Base-by-base conservation (phyloP, 768 basidiomycete genomes). In the Inosperma sp. region DNA sequence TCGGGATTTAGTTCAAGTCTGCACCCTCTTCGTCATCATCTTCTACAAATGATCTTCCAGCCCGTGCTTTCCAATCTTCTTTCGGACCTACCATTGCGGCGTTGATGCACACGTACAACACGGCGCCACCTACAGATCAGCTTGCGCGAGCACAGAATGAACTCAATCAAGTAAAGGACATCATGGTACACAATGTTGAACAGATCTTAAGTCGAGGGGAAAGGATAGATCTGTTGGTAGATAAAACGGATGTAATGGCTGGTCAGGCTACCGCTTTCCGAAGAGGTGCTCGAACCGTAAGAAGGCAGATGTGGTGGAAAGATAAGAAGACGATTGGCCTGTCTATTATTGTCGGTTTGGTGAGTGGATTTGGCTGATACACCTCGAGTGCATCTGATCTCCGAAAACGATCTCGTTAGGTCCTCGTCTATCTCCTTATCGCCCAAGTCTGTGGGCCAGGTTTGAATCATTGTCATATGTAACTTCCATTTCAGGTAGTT, bases 131-230 rank as follows among this genome's bases (percentile, higher is more conserved):
- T 30, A 68, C 76, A 7, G 96, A 99, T 65, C 92, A 94, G 55
- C 81, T 98, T 50, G 73, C 85, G 16, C 88, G 91, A 55, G 95
- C 95, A 5, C 93, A 93, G 63, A 79, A 80, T 4, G 93, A 97
- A 66, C 76, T 93, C 34, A 82, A 83, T 53, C 88, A 91, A 58
- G 89, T 96, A 40, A 97, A 96, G 66, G 86, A 93, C 61, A 91
- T 96, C 69, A 95, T 96, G 93, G 94, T 97, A 44, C 90, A 97
- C 68, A 97, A 97, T 65, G 94, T 97, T 56, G 93, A 97, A 70
- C 89, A 93, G 66, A 95, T 98, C 56, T 80, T 99, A 34, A 86
- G 82, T 47, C 78, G 96, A 30, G 96, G 96, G 19, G 96, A 99
- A 68, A 78, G 96, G 47, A 91, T 99, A 58, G 95, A 97, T 65